Evolutionary conservation across 202 grass and related monocot genomes (phyloP), one percentile per base, ranked within the genome.

Genomic region (Bolboschoenoplectus hybrid): DNA sequence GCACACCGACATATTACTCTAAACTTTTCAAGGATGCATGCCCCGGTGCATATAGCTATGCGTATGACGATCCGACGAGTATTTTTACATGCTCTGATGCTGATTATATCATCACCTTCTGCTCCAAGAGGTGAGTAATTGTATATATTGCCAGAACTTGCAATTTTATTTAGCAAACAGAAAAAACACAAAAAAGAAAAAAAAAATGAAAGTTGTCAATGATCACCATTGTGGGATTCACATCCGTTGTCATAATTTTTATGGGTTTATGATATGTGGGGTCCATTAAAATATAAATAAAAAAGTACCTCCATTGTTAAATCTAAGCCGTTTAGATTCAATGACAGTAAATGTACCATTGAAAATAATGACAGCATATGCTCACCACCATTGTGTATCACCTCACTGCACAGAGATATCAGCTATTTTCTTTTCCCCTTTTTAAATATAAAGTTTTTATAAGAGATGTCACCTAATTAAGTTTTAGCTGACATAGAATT

Each of bases 31-130:
- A 98, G 90, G 82, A 41, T 0, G 91, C 87, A 0, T 95, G 96
- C 89, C 96, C 96, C 0, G 84, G 77, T 53, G 89, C 96, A 0
- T 98, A 95, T 78, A 95, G 93, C 89, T 98, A 98, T 51, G 93
- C 96, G 2, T 98, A 98, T 72, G 96, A 98, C 34, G 95, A 98
- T 43, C 90, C 93, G 1, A 80, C 87, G 41, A 95, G 90, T 81
- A 92, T 94, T 73, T 91, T 91, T 85, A 94, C 88, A 17, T 94
- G 95, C 88, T 45, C 67, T 16, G 55, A 72, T 19, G 92, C 85
- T 1, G 95, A 97, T 70, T 93, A 94, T 69, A 81, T 82, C 61
- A 84, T 94, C 60, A 81, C 89, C 11, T 97, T 97, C 89, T 95
- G 95, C 88, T 73, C 91, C 65, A 87, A 32, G 70, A 95, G 89